A percentile compares a stretch with the other conserved stretches of the same genome.
Evolutionary conservation across 2,329 filamentous ascomycete genomes (phyloP).

Genomic region (Pseudocercospora fijiensis): DNA sequence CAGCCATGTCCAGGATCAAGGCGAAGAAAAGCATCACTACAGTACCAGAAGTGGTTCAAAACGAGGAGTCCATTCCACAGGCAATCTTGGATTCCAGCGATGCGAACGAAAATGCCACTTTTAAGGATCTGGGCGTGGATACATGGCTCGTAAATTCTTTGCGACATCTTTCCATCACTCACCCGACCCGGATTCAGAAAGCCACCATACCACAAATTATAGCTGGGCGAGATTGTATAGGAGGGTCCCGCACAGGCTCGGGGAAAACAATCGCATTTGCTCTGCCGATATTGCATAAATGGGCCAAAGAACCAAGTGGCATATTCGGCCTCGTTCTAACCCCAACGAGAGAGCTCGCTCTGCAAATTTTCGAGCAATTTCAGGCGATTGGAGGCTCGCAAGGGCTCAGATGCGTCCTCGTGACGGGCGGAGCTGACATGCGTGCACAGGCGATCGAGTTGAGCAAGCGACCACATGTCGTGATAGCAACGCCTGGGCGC

Average conservation of each 20-base stretch:
- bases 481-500: slow-evolving; percentile 91
- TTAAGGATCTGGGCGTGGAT: slow-evolving; percentile 35
- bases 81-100: slow-evolving; percentile 35
- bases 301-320: slow-evolving; percentile 86
- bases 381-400: slow-evolving; percentile 87
- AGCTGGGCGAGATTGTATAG: slow-evolving; percentile 88
- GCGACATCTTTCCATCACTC: slow-evolving; percentile 72
- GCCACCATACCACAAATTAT: slow-evolving; percentile 91
- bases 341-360: slow-evolving; percentile 84
- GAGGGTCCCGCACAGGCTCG: slow-evolving; percentile 89
- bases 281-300: slow-evolving; percentile 88
- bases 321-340: slow-evolving; percentile 90
- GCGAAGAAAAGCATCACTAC: not conserved
- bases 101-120: slow-evolving; percentile 31
- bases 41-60: not conserved
- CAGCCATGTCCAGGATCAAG: slow-evolving; percentile 14
- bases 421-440: slow-evolving; percentile 94
- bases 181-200: slow-evolving; percentile 89
- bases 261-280: slow-evolving; percentile 97
- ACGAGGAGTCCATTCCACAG: not conserved
- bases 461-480: slow-evolving; percentile 77
- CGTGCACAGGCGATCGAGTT: slow-evolving; percentile 82
- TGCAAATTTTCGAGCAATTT: slow-evolving; percentile 96
- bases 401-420: slow-evolving; percentile 80
- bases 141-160: slow-evolving; percentile 83